These are phyloP conservation scores for Acer negundo DNA, from an alignment of 345 rosid species.

Conservation along the genomic window DNA sequence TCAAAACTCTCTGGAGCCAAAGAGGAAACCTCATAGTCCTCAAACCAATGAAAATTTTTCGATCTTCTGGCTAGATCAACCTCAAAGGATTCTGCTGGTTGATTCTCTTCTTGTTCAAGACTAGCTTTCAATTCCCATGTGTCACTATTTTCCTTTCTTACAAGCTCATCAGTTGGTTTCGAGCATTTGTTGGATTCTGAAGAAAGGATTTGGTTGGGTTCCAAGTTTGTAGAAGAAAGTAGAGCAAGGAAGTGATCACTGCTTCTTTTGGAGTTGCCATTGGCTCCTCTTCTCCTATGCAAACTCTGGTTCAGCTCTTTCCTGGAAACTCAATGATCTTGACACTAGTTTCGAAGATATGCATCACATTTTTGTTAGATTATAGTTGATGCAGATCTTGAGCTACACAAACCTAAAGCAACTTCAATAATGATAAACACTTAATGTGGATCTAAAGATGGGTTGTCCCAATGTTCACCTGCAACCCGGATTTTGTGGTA, in stretches of 20 bases:
- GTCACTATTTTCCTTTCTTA: not conserved
- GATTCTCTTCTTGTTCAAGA: constrained; percentile 15
- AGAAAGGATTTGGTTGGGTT: constrained; percentile 1
- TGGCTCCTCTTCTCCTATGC: constrained; percentile 24
- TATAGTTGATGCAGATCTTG: not conserved
- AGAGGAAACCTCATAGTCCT: not conserved
- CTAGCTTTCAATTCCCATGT: constrained; percentile 7
- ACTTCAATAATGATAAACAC: too few species aligned
- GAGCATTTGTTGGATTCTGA: constrained; percentile 12
- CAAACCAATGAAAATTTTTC: constrained; percentile 29
- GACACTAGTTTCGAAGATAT: constrained; percentile 40
- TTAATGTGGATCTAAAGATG: too few species aligned
- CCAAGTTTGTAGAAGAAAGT: constrained; percentile 16
- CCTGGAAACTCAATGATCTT: constrained; percentile 32
- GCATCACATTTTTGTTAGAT: constrained; percentile 40
- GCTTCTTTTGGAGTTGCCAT: not conserved
- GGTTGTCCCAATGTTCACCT: not conserved
- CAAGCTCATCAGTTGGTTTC: not conserved
- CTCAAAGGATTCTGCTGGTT: not conserved
- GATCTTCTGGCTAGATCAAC: constrained; percentile 27
- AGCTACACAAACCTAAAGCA: not conserved
- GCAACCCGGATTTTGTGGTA: not conserved
- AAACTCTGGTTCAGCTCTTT: constrained; percentile 26
- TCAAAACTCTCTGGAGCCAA: constrained; percentile 6
- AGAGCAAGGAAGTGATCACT: constrained; percentile 22